Evolutionary conservation across 2,329 filamentous ascomycete genomes (phyloP).

Genomic region (Ophiosphaerella herpotricha): DNA sequence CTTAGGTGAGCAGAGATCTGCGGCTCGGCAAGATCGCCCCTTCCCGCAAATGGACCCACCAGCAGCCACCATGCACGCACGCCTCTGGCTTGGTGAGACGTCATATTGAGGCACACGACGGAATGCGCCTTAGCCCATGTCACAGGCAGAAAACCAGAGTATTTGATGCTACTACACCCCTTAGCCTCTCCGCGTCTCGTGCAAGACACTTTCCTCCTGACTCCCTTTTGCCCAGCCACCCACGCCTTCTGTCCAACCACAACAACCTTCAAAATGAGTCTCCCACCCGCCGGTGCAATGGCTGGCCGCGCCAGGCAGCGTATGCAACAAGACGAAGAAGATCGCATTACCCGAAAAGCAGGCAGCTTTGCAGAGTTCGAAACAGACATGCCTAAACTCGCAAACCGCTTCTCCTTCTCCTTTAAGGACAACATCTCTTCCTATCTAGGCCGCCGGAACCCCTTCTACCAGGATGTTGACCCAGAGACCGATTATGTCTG

Average conservation of each 20-base stretch:
- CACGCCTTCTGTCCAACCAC: constrained; percentile 8
- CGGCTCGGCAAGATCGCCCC: constrained; percentile 15
- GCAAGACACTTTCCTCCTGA: constrained; percentile 42
- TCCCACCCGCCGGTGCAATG: constrained; percentile 27
- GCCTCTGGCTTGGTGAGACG: constrained; percentile 13
- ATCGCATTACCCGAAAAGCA: constrained; percentile 34
- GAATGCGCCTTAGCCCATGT: constrained; percentile 14
- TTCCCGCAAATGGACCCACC: constrained; percentile 8
- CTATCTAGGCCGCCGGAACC: constrained; percentile 46
- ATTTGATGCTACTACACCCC: constrained; percentile 23
- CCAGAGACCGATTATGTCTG: constrained; percentile 75
- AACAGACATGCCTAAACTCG: constrained; percentile 42
- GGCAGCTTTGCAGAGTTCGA: constrained; percentile 43
- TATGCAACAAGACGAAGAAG: constrained; percentile 39
- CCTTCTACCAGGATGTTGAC: constrained; percentile 54
- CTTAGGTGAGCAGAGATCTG: neutral
- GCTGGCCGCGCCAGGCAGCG: constrained; percentile 37
- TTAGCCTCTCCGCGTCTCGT: constrained; percentile 31
- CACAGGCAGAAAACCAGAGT: constrained; percentile 17
- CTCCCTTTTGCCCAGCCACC: constrained; percentile 29
- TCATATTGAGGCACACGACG: constrained; percentile 18
- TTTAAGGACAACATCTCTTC: constrained; percentile 47
- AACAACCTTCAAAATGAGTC: constrained; percentile 32
- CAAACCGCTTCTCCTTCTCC: constrained; percentile 39
- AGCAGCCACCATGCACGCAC: constrained; percentile 6